Percentiles rank a stretch among this genome's conserved stretches.
Evolutionary conservation across 2,329 filamentous ascomycete species (phyloP).

Genomic region (Microdochium bolleyi): DNA sequence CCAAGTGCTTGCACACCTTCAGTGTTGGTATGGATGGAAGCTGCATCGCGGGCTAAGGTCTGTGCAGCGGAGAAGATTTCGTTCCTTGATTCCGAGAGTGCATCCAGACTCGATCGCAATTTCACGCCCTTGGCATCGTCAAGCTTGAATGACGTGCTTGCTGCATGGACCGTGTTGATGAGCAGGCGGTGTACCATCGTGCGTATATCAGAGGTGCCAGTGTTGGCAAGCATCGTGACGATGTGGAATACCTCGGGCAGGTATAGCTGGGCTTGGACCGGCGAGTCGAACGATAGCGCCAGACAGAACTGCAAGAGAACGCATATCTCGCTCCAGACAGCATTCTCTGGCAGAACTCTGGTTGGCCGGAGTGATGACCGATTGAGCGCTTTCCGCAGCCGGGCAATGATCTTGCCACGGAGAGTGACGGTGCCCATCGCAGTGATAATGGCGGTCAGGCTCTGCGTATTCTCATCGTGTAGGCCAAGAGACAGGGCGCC

Average conservation of each 20-base stretch:
- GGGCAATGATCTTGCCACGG: slow-evolving; percentile 56
- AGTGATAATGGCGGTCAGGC: slow-evolving; percentile 53
- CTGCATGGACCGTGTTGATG: slow-evolving; percentile 60
- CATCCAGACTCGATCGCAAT: slow-evolving; percentile 46
- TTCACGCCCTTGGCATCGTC: slow-evolving; percentile 51
- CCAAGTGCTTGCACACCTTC: slow-evolving; percentile 42
- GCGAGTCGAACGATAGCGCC: slow-evolving; percentile 59
- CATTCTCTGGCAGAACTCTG: slow-evolving; percentile 56
- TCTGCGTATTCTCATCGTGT: slow-evolving; percentile 51
- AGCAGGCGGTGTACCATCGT: slow-evolving; percentile 54
- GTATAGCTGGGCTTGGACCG: slow-evolving; percentile 59
- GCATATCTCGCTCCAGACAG: slow-evolving; percentile 63
- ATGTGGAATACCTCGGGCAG: slow-evolving; percentile 64
- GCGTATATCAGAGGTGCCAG: slow-evolving; percentile 48
- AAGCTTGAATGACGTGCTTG: slow-evolving; percentile 56
- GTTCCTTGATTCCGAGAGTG: slow-evolving; percentile 50
- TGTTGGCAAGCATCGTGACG: slow-evolving; percentile 63
- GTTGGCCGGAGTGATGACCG: slow-evolving; percentile 61
- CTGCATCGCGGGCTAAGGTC: slow-evolving; percentile 39
- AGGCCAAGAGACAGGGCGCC: slow-evolving; percentile 48
- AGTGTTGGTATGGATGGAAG: slow-evolving; percentile 44
- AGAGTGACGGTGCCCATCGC: slow-evolving; percentile 59
- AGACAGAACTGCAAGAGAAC: slow-evolving; percentile 59
- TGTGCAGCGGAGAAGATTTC: slow-evolving; percentile 47
- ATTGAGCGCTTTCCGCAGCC: slow-evolving; percentile 59